Evolutionary conservation across 306 rosid genomes (phyloP).

Genomic region (Oemleria cerasiformis): DNA sequence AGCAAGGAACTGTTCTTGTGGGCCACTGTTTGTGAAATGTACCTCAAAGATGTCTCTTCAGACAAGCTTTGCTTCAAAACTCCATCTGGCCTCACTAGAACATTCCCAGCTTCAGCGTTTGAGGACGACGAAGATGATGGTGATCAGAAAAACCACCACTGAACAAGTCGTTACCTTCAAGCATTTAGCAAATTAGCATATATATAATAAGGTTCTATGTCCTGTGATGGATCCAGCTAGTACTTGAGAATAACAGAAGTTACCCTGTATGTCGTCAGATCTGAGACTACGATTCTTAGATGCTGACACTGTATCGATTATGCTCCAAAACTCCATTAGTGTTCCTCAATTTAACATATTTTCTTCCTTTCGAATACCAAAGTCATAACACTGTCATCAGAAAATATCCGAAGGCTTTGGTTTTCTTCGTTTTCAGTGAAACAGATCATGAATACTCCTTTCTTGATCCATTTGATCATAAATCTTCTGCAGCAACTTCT

Average conservation of each 20-base stretch:
- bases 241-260: not conserved
- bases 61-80: constrained; percentile 3
- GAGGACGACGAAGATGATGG: not conserved
- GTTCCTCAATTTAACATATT: not conserved
- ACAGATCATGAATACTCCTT: not conserved
- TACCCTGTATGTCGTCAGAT: too few relatives aligned
- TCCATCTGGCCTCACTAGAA: not conserved
- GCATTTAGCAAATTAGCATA: not conserved
- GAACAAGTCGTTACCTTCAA: not conserved
- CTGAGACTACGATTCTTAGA: not conserved
- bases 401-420: not conserved
- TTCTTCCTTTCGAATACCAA: not conserved
- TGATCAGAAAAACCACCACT: not conserved
- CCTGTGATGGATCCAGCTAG: not conserved
- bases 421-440: not conserved
- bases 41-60: constrained; percentile 1
- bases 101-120: not conserved
- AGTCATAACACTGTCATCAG: not conserved
- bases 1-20: not conserved
- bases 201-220: not conserved
- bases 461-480: not conserved
- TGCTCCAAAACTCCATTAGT: not conserved
- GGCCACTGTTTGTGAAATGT: not conserved
- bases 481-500: not conserved
- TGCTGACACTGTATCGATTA: not conserved